Base-by-base conservation (phyloP, 257 asterid species). In the Plectranthus barbatus region DNA sequence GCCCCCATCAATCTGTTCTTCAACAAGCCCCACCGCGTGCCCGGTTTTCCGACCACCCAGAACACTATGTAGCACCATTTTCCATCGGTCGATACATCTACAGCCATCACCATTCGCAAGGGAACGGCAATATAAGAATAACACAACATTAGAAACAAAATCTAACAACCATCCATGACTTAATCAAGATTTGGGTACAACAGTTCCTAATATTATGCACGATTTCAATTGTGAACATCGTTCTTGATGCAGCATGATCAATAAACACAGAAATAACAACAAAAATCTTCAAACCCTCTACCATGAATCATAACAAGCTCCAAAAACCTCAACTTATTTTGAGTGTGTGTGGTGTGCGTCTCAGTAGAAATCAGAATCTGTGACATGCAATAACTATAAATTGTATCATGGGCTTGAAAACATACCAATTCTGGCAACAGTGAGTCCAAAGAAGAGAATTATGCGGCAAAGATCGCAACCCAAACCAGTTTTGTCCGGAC, bases 61-160 rank as follows among this genome's bases (percentile, higher is more conserved):
- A 88, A 81, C 76, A 91, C 92, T 68, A 91, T 55, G 80, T 91
- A 91, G 82, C 98, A 91, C 98, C 96, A 91, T 76, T 86, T 88
- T 33, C 98, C 98, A 60, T 91, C 98, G 0, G 98, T 91, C 0
- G 92, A 83, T 40, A 86, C 89, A 81, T 91, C 97, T 90, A 61
- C 80, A 78, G 5, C 8, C 40, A 53, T 68, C 53, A 71, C 17
- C 52, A 76, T 17, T 1, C 57, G 9, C n/a, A 67, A 10, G 31
- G 5, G n/a, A n/a, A n/a, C n/a, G n/a, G n/a, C n/a, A n/a, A n/a
- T n/a, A n/a, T n/a, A n/a, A n/a, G n/a, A n/a, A n/a, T n/a, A 26
- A 26, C 31, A 26, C 31, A 26, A 26, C 5, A 26, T 26, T 5
- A 26, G 31, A 26, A 26, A 5, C 31, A 26, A 26, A 26, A 26